Conservation (phyloP, 805 yeast genomes). For the Myxozyma kluyveri region DNA sequence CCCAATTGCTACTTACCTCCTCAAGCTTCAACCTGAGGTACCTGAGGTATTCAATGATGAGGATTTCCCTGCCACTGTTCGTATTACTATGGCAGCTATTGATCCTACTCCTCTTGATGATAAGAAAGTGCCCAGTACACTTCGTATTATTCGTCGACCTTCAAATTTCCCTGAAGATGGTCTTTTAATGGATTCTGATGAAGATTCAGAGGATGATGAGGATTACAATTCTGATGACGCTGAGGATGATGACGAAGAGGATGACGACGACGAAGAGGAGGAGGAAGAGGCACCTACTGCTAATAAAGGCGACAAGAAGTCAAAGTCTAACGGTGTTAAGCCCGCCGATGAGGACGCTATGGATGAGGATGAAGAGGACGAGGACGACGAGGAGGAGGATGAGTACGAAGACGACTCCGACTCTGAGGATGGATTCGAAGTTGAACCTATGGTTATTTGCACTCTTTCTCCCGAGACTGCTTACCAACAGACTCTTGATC, state of each 20-base stretch:
- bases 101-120: constrained; percentile 77
- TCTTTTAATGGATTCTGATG: constrained; percentile 26
- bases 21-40: constrained; percentile 79
- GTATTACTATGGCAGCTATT: constrained; percentile 91
- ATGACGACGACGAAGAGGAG: constrained; percentile 39
- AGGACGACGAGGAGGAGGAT: constrained; percentile 48
- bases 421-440: constrained; percentile 62
- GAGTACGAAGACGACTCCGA: constrained; percentile 51
- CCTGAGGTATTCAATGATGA: constrained; percentile 85
- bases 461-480: constrained; percentile 81
- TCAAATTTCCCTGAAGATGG: constrained; percentile 36
- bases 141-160: constrained; percentile 79
- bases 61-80: constrained; percentile 79
- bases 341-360: constrained; percentile 41
- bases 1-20: constrained; percentile 83
- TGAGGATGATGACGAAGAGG: constrained; percentile 35
- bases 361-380: constrained; percentile 53
- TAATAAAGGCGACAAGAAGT: constrained; percentile 36
- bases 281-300: constrained; percentile 39
- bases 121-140: constrained; percentile 70
- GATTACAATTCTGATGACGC: too few species aligned
- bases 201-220: constrained; percentile 37
- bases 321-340: constrained; percentile 36
- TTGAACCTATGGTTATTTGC: constrained; percentile 80
- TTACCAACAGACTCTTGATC: constrained; percentile 82